These are phyloP conservation scores for Aspergillus unguis DNA, from an alignment of 2,329 filamentous ascomycete genomes.

Conservation along the genomic window DNA sequence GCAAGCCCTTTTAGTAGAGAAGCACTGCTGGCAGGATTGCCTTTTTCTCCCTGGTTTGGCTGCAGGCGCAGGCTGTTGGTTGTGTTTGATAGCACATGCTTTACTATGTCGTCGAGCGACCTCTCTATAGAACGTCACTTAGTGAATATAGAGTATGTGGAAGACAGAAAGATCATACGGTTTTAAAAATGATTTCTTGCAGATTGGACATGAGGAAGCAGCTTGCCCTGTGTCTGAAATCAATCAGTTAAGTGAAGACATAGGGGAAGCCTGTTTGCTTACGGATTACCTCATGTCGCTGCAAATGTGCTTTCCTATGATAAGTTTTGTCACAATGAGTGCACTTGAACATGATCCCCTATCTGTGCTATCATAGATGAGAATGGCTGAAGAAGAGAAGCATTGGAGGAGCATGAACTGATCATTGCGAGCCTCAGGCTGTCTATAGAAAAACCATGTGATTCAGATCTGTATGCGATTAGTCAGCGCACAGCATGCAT, in stretches of 20 bases:
- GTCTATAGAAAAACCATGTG: background rate
- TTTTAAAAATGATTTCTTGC: slow-evolving; percentile 29
- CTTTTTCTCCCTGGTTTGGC: slow-evolving; percentile 30
- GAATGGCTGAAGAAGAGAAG: background rate
- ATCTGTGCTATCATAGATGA: background rate
- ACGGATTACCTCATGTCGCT: slow-evolving; percentile 30
- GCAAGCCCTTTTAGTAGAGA: slow-evolving; percentile 25
- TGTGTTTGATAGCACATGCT: slow-evolving; percentile 28
- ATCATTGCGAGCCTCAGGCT: background rate
- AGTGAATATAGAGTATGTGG: background rate
- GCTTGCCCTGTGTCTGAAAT: slow-evolving; percentile 24
- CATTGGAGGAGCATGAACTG: background rate
- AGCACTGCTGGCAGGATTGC: slow-evolving; percentile 29
- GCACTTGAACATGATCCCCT: slow-evolving; percentile 26
- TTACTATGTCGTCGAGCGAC: slow-evolving; percentile 31
- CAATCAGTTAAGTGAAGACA: background rate
- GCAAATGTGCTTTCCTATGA: slow-evolving; percentile 27
- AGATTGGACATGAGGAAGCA: slow-evolving; percentile 27
- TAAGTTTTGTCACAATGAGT: slow-evolving; percentile 29
- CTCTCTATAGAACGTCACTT: slow-evolving; percentile 18
- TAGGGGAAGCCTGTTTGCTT: background rate
- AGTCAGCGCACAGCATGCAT: background rate
- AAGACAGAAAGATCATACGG: slow-evolving; percentile 14
- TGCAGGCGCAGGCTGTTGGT: slow-evolving; percentile 25
- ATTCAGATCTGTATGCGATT: background rate